phyloP scores from a whole-genome alignment of 1,284 basidiomycete genomes.

The Xerocomus minutiporus region DNA sequence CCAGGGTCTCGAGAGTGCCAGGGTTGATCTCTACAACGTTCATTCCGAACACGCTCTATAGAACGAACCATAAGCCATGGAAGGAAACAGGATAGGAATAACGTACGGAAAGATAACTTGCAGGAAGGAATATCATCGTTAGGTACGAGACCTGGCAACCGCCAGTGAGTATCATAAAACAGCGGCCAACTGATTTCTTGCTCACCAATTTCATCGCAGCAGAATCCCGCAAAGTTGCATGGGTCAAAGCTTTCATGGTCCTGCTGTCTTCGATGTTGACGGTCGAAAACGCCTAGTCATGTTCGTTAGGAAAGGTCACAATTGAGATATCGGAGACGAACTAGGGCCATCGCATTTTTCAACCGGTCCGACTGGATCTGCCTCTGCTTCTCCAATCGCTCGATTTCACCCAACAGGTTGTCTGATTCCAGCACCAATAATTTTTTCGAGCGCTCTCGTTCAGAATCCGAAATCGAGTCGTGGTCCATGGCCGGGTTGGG shows the following conservation, averaged over 20 bases:
- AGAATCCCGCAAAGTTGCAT: slow-evolving; percentile 45
- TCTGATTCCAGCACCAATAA: slow-evolving; percentile 42
- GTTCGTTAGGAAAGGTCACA: slow-evolving; percentile 3
- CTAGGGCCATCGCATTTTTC: slow-evolving; percentile 51
- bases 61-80: not conserved
- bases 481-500: slow-evolving; percentile 41
- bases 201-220: slow-evolving; percentile 45
- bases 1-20: slow-evolving; percentile 32
- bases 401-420: slow-evolving; percentile 43
- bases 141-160: slow-evolving; percentile 28
- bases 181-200: not conserved
- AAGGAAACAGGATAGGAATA: not conserved
- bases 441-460: slow-evolving; percentile 16
- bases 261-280: slow-evolving; percentile 48
- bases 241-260: slow-evolving; percentile 43
- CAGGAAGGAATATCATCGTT: slow-evolving; percentile 32
- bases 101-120: slow-evolving; percentile 38
- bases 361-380: slow-evolving; percentile 43
- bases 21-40: slow-evolving; percentile 40
- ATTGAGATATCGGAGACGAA: slow-evolving; percentile 7
- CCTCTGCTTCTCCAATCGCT: slow-evolving; percentile 41
- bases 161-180: not conserved
- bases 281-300: slow-evolving; percentile 43
- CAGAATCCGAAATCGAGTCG: slow-evolving; percentile 14
- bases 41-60: slow-evolving; percentile 37